Percentiles rank a stretch among this genome's conserved stretches.
Evolutionary conservation across 129 eudicot genomes (phyloP).

Genomic region (Helichrysum umbraculigerum): DNA sequence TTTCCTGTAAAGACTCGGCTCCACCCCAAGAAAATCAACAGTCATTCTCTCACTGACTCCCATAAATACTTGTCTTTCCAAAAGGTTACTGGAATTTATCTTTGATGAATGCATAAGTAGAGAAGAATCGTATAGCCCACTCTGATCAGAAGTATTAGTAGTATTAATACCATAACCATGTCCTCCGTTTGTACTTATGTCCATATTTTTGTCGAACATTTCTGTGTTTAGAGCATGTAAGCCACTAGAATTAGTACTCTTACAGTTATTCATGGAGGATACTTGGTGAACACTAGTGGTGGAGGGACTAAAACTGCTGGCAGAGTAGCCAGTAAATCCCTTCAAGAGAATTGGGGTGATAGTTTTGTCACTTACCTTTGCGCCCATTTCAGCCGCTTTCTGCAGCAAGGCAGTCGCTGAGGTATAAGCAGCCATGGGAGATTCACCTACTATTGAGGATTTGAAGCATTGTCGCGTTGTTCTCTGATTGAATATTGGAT

Average conservation of each 20-base stretch:
- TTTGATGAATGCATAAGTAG: constrained; percentile 34
- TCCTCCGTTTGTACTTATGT: no score
- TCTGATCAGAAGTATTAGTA: not conserved
- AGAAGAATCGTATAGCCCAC: constrained; percentile 32
- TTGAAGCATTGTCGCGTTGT: constrained; percentile 20
- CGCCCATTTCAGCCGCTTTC: constrained; percentile 53
- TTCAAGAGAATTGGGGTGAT: constrained; percentile 44
- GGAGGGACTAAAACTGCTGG: constrained; percentile 15
- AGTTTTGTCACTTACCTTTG: constrained; percentile 44
- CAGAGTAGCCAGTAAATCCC: constrained; percentile 52
- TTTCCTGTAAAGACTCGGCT: constrained; percentile 40
- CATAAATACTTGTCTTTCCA: constrained; percentile 16
- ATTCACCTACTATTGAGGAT: constrained; percentile 20
- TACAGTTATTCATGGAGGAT: constrained; percentile 17
- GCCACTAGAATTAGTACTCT: constrained; percentile 7
- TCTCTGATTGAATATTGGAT: constrained; percentile 35
- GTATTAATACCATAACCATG: not conserved
- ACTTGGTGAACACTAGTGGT: not conserved
- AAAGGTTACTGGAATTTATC: not conserved
- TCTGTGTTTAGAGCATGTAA: constrained; percentile 10
- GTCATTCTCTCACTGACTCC: constrained; percentile 38
- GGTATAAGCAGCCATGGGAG: constrained; percentile 38
- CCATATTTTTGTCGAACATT: constrained; percentile 16
- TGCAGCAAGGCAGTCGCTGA: constrained; percentile 60
- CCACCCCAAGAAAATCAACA: constrained; percentile 49